These are phyloP conservation scores for Echium plantagineum DNA, from an alignment of 257 asterid species.

Conservation along the genomic window DNA sequence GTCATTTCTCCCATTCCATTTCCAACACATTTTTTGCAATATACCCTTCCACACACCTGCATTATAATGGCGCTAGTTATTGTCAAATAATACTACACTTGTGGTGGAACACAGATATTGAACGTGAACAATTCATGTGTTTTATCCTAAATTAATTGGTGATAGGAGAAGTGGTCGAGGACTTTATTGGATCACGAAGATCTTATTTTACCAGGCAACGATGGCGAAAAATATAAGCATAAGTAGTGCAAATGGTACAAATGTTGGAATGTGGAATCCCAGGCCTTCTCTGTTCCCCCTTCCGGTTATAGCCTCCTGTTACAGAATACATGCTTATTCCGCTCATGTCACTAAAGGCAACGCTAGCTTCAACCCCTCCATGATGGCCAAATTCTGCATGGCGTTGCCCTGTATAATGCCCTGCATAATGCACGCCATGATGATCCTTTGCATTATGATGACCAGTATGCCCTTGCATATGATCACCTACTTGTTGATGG, in stretches of 20 bases:
- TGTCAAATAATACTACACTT: too few relatives aligned
- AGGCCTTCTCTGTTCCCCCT: slow-evolving; percentile 39
- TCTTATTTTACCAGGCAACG: slow-evolving; percentile 83
- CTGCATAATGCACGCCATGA: background rate
- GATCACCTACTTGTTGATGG: background rate
- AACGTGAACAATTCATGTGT: too few relatives aligned
- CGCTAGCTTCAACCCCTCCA: slow-evolving; percentile 19
- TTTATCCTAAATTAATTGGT: too few relatives aligned
- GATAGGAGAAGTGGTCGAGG: too few relatives aligned
- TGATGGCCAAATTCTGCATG: slow-evolving; percentile 9
- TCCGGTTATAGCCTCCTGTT: slow-evolving; percentile 12
- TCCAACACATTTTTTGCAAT: slow-evolving; percentile 61
- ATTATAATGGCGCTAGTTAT: too few relatives aligned
- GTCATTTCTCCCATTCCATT: slow-evolving; percentile 79
- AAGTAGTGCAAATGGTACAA: slow-evolving; percentile 55
- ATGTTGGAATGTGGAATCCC: slow-evolving; percentile 83
- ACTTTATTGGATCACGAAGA: too few relatives aligned
- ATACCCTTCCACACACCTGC: slow-evolving; percentile 32
- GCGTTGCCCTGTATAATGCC: slow-evolving; percentile 13
- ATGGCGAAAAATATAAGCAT: slow-evolving; percentile 49
- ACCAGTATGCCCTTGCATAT: slow-evolving; percentile 5
- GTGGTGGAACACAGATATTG: background rate
- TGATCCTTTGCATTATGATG: slow-evolving; percentile 12
- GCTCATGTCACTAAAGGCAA: slow-evolving; percentile 38
- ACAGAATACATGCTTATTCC: slow-evolving; percentile 21